Evolutionary conservation across 169 alveolate species (phyloP), one percentile per base, ranked within the genome.

Genomic region (Eimeria falciformis): DNA sequence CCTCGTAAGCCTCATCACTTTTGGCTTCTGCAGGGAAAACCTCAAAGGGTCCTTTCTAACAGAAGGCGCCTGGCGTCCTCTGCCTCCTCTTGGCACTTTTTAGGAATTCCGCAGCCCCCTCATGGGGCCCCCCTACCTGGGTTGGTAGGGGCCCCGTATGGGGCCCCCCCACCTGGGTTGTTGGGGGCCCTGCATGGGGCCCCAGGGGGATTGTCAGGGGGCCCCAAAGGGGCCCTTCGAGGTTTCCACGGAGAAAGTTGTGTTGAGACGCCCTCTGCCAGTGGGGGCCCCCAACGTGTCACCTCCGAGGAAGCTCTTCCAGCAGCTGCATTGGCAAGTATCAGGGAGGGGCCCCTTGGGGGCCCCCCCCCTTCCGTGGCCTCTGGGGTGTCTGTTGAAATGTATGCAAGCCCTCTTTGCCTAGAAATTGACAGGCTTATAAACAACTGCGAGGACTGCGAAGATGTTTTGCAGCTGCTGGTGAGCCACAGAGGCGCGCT

Each of bases 401-500:
- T 92, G 47, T 93, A 89, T 33, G 85, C 62, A 37, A 92, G 89
- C 40, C 93, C 91, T 5, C 66, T 94, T 37, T 94, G 96, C 27
- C 78, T 91, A 33, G 94, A 93, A 65, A 58, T 94, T 92, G 96
- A 94, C 79, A 87, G 68, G 53, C 58, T 90, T 82, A 91, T 94
- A 6, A 27, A 84, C 79, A 82, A 85, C 29, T 77, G 94, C 73
- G 53, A 37, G 7, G 53, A 58, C 23, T 53, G 87, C 2, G 96
- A 94, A 47, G 92, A 92, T 11, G 93, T 94, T 0, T 62, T 94
- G 68, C 81, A 93, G 7, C 91, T 93, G 27, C 47, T 92, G 33
- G 94, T 91, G 25, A 92, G 94, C 53, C 96, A 94, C 25, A 92
- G 96, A 4, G 95, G 96, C 0, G 95, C 92, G 12, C 65, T 94